Evolutionary conservation across 257 asterid genomes (phyloP), one percentile per base, ranked within the genome.

Genomic region (Knoxia roxburghii): DNA sequence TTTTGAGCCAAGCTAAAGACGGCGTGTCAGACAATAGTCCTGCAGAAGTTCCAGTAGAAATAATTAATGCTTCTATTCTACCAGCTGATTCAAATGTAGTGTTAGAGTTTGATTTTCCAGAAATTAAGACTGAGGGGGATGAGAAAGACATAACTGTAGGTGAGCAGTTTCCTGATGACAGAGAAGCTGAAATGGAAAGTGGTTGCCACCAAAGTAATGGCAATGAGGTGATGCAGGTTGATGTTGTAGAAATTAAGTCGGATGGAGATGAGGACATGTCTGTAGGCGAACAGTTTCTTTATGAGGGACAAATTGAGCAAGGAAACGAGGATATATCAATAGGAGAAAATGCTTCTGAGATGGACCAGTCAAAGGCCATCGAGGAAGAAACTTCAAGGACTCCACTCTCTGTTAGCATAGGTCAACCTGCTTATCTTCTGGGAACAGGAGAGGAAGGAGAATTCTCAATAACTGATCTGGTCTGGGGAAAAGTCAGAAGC

Each of bases 401-500:
- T 56, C 75, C 56, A 39, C 78, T 78, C 70, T 68, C 64, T 33
- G 60, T 80, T 67, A 67, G 67, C 73, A 67, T 82, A 79, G 79
- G 72, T 66, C 95, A 83, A 64, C 73, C 79, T 11, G 76, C 87
- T 69, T 94, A 88, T 78, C 77, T 84, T 32, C 46, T 63, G 54
- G 79, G 93, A 70, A 85, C 88, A 2, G 85, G 76, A 78, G 73
- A 68, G 2, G 95, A 83, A 61, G 95, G 83, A 30, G 53, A 58
- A 35, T 87, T 81, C 56, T 61, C 89, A 21, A 66, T 72, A 29
- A 81, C 95, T 15, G 97, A 94, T 87, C 75, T 94, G 75, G 96
- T 94, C 41, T 94, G 97, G 99, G 99, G 99, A 48, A 94, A 94
- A 78, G 96, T 90, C 65, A 83, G 92, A 66, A 90, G 93, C 81